Evolutionary conservation across 495 filamentous ascomycete genomes (phyloP).

Genomic region (Pyrenula aspistea): DNA sequence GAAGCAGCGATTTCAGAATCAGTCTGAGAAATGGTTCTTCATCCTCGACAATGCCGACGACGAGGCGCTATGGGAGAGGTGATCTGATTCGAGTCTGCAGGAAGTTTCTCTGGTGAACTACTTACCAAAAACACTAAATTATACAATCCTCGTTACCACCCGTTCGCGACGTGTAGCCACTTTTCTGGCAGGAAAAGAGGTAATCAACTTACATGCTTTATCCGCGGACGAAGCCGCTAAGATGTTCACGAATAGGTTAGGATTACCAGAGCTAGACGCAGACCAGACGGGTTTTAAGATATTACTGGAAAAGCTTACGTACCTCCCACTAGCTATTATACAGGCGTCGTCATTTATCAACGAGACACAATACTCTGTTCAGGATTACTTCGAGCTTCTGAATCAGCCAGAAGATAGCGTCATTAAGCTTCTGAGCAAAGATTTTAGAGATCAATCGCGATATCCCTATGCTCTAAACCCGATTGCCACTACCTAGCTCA

Average conservation of each 20-base stretch:
- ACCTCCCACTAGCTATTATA: conserved; percentile 32
- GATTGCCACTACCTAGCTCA: conserved; percentile 30
- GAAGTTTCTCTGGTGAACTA: neutral
- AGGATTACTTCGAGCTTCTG: conserved; percentile 19
- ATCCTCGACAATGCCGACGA: conserved; percentile 32
- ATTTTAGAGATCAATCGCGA: conserved; percentile 25
- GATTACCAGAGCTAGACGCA: conserved; percentile 6
- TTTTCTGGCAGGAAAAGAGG: conserved; percentile 6
- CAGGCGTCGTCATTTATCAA: conserved; percentile 38
- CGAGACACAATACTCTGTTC: conserved; percentile 16
- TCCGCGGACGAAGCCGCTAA: conserved; percentile 7
- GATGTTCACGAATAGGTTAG: conserved; percentile 8
- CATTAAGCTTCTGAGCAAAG: conserved; percentile 22
- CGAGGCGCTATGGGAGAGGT: conserved; percentile 14
- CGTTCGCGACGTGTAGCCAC: conserved; percentile 14
- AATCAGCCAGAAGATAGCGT: conserved; percentile 15
- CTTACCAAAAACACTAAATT: neutral
- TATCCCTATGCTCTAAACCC: conserved; percentile 23
- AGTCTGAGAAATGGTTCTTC: conserved; percentile 21
- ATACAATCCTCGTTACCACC: conserved; percentile 14
- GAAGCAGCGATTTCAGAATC: conserved; percentile 15
- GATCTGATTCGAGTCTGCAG: neutral
- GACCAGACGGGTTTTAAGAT: conserved; percentile 9
- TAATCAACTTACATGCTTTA: conserved; percentile 13
- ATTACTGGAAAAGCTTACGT: conserved; percentile 24